Evolutionary conservation across 257 asterid genomes (phyloP).

Genomic region (Primulina eburnea): DNA sequence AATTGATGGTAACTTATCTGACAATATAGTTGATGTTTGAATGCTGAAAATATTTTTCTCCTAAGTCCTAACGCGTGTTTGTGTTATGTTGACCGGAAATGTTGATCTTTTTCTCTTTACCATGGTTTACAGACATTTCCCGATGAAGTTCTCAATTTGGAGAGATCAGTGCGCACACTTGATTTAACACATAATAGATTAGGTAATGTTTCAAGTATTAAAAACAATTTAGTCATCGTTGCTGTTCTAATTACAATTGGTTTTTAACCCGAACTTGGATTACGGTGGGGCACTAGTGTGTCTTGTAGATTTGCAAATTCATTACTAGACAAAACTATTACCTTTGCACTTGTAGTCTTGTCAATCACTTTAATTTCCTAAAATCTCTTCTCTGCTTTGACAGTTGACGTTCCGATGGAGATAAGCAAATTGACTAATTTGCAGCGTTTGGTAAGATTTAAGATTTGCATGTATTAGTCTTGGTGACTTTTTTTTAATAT

Average conservation of each 20-base stretch:
- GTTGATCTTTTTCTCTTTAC: not conserved
- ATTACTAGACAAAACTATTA: constrained; percentile 11
- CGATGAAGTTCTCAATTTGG: constrained; percentile 76
- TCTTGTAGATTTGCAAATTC: not conserved
- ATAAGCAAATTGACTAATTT: constrained; percentile 76
- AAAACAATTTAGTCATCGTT: constrained; percentile 12
- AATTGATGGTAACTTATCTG: not conserved
- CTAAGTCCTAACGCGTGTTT: not conserved
- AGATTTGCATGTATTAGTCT: not conserved
- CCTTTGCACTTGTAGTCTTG: not conserved
- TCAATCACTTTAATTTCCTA: constrained; percentile 16
- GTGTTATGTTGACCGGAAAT: constrained; percentile 21
- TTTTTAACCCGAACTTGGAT: constrained; percentile 10
- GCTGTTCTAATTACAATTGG: not conserved
- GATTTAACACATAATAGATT: constrained; percentile 82
- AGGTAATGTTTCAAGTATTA: constrained; percentile 39
- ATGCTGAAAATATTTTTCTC: not conserved
- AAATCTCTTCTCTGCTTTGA: constrained; percentile 27
- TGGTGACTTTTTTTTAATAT: not conserved
- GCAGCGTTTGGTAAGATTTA: constrained; percentile 87
- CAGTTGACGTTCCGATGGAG: constrained; percentile 82
- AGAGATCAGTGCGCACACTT: constrained; percentile 82
- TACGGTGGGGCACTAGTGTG: not conserved
- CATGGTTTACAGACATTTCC: constrained; percentile 62
- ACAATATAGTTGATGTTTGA: constrained; percentile 17